Evolutionary conservation across 306 rosid genomes (phyloP).

Genomic region (Begonia loranthoides): DNA sequence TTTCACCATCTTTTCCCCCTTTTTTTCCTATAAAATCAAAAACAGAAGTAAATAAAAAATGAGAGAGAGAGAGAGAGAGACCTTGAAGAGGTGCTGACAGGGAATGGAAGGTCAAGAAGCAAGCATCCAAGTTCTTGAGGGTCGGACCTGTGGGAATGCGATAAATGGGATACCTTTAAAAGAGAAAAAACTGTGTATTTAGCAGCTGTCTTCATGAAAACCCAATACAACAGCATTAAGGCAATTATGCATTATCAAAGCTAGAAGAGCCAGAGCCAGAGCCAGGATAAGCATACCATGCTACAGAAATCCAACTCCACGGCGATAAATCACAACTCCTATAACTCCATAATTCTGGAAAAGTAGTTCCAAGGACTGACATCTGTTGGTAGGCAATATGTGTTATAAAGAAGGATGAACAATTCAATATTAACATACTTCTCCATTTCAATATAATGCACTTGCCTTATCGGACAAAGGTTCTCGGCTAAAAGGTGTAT

Average conservation of each 20-base stretch:
- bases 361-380: conserved; percentile 47
- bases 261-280: conserved; percentile 1
- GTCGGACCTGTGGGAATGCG: conserved; percentile 94
- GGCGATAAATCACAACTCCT: conserved; percentile 83
- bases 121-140: conserved; percentile 66
- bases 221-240: too few species aligned
- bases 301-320: conserved; percentile 82
- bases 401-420: conserved; percentile 12
- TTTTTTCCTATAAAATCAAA: neutral
- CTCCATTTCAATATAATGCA: conserved; percentile 11
- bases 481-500: conserved; percentile 67
- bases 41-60: conserved; percentile 4
- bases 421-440: neutral
- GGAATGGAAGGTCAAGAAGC: conserved; percentile 77
- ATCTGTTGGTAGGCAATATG: conserved; percentile 30
- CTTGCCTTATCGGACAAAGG: conserved; percentile 87
- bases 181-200: neutral
- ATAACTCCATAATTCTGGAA: conserved; percentile 63
- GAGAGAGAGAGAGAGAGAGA: conserved; percentile 18
- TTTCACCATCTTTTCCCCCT: too few species aligned
- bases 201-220: neutral
- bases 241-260: neutral
- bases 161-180: conserved; percentile 80
- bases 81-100: conserved; percentile 40
- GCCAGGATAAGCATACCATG: conserved; percentile 43